Conservation (phyloP, 2,329 filamentous ascomycete genomes). For the Arthrobotrys entomopaga region DNA sequence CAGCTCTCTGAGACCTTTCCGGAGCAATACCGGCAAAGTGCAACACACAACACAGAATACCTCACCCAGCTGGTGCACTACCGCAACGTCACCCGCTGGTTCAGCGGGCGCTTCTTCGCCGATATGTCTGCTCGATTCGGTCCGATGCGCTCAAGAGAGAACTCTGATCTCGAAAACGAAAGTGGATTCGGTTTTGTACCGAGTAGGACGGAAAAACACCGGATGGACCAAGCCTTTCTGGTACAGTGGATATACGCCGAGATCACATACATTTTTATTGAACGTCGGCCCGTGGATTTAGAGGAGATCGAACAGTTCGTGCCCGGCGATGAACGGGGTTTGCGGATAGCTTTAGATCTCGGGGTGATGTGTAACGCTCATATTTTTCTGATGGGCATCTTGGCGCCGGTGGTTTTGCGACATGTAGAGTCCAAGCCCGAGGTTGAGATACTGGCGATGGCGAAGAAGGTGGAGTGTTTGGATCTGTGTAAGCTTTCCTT, state of each 20-base stretch:
- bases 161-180: not conserved
- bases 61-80: constrained; percentile 4
- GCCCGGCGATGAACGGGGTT: not conserved
- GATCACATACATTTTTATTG: constrained; percentile 9
- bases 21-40: not conserved
- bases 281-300: not conserved
- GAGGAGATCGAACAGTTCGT: constrained; percentile 9
- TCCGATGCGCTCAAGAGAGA: not conserved
- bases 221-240: constrained; percentile 11
- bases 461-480: not conserved
- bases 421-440: not conserved
- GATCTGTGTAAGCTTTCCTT: constrained; percentile 17
- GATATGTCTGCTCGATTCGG: constrained; percentile 7
- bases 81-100: constrained; percentile 20
- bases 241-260: constrained; percentile 25
- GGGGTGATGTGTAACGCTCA: constrained; percentile 10
- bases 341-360: not conserved
- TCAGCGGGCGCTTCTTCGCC: constrained; percentile 19
- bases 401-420: constrained; percentile 2
- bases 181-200: not conserved
- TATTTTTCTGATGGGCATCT: not conserved
- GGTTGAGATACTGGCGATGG: not conserved
- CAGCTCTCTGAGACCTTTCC: not conserved
- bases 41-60: constrained; percentile 33
- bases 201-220: constrained; percentile 5